Evolutionary conservation across 2,329 filamentous ascomycete species (phyloP), one percentile per base, ranked within the genome.

Genomic region (Ceratocystis variospora): DNA sequence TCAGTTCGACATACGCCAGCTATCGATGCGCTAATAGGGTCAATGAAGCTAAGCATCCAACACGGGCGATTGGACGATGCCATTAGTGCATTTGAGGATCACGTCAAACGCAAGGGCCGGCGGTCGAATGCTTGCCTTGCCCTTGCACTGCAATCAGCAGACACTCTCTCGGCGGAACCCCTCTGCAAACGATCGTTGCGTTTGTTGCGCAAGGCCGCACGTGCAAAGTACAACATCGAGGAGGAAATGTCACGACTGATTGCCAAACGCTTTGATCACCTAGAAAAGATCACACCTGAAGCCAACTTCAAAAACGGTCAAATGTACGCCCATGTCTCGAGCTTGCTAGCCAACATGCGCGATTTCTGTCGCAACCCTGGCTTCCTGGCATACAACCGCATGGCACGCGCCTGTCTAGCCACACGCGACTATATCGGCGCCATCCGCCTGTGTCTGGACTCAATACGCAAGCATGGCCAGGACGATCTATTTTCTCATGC

Each of bases 361-460:
- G 50, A 62, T 3, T 67, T 67, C 31, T 46, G 45, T 17, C 41
- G 45, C 25, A 59, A 67, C 25, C 44, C 55, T 5, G 66, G 66
- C 33, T 46, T 67, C 19, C 28, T 66, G 3, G 64, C 64, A 1
- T 66, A 68, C 41, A 68, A 68, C 61, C 61, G 59, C 25, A 59
- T 65, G 59, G 64, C 50, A 17, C 63, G 66, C 15, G 63, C 66
- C 10, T 68, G 66, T 46, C 63, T 68, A 19, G 28, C 37, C n/a
- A 62, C 61, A 28, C 66, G 66, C 15, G 63, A 68, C 37, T 68
- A 68, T 45, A 63, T 65, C n/a, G 66, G 63, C 5, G 66, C 63
- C 1, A 37, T 68, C 15, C 57, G 66, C 4, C 59, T 68, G 22
- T 37, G 45, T 33, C 63, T 68, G 1, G 37, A 48, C 4, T 65